phyloP scores from a whole-genome alignment of 148 eudicot species.

The Selenicereus undatus region DNA sequence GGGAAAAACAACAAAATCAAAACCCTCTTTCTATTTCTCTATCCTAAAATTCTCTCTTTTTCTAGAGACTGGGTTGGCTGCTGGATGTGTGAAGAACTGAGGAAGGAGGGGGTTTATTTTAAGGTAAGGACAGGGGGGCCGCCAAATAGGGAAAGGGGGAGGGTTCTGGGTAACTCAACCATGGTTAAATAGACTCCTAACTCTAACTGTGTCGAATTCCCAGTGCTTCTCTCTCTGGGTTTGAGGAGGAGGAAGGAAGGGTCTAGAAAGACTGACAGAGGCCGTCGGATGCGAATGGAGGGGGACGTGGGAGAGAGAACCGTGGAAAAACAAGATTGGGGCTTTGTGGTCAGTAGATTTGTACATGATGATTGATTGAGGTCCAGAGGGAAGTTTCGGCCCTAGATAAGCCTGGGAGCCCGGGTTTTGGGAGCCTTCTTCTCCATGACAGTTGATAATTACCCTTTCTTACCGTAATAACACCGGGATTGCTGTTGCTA shows the following conservation, averaged over 20 bases:
- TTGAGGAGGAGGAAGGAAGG: slow-evolving; percentile 15
- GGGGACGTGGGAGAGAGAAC: background rate
- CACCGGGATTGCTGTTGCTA: too few species aligned
- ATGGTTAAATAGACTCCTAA: background rate
- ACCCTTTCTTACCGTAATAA: too few species aligned
- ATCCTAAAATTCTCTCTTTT: background rate
- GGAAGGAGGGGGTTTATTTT: background rate
- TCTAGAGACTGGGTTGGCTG: background rate
- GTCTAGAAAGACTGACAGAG: slow-evolving; percentile 25
- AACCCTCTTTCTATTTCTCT: background rate
- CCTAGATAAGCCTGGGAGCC: slow-evolving; percentile 5
- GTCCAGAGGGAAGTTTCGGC: background rate
- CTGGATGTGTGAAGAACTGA: background rate
- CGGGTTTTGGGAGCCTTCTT: slow-evolving; percentile 1
- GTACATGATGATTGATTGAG: background rate
- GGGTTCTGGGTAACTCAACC: background rate
- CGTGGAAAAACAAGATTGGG: background rate
- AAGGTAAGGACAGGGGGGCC: background rate
- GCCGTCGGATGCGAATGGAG: slow-evolving; percentile 25
- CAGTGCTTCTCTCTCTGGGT: background rate
- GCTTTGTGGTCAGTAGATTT: background rate
- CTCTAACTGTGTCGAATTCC: background rate
- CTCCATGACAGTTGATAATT: background rate
- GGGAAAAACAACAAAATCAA: background rate
- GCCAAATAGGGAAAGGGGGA: background rate